These are phyloP conservation scores for Ophiostoma novo-ulmi DNA, from an alignment of 2,329 filamentous ascomycete genomes.

Conservation along the genomic window DNA sequence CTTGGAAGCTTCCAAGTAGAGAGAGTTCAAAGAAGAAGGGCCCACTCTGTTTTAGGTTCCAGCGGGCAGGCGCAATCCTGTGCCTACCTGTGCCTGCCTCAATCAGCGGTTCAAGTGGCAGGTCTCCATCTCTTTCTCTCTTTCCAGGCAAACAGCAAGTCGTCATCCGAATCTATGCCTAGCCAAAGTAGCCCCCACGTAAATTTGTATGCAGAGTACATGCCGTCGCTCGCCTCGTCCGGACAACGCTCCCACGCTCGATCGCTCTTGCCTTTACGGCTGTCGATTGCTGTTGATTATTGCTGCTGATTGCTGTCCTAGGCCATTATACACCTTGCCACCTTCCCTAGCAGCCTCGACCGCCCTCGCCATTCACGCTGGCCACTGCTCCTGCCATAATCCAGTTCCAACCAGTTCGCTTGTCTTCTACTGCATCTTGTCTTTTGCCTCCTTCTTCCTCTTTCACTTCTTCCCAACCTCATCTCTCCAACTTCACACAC, in stretches of 20 bases:
- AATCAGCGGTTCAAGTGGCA: slow-evolving; percentile 21
- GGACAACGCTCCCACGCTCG: slow-evolving; percentile 19
- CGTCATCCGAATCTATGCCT: slow-evolving; percentile 35
- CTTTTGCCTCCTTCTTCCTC: slow-evolving; percentile 18
- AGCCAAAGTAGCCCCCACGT: slow-evolving; percentile 22
- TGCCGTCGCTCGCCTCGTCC: slow-evolving; percentile 9
- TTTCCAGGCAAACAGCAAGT: slow-evolving; percentile 25
- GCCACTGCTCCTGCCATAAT: slow-evolving; percentile 15
- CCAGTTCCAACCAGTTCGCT: slow-evolving; percentile 22
- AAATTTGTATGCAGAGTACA: slow-evolving; percentile 19
- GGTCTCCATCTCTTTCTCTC: slow-evolving; percentile 20
- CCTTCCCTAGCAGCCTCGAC: slow-evolving; percentile 13
- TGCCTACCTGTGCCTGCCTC: neutral
- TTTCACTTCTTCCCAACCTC: slow-evolving; percentile 7
- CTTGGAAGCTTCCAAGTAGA: slow-evolving; percentile 28
- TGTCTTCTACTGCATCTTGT: slow-evolving; percentile 21
- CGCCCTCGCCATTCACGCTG: neutral
- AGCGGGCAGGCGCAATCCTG: slow-evolving; percentile 18
- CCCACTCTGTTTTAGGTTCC: slow-evolving; percentile 22
- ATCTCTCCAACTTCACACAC: slow-evolving; percentile 12
- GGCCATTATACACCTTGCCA: neutral
- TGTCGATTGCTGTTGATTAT: neutral
- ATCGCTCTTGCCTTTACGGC: slow-evolving; percentile 11
- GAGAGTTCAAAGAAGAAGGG: slow-evolving; percentile 3
- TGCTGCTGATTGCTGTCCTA: neutral